Percentiles rank a stretch among this genome's conserved stretches.
Conservation (phyloP, 2,329 filamentous ascomycete species). For the Cercospora citrullina region DNA sequence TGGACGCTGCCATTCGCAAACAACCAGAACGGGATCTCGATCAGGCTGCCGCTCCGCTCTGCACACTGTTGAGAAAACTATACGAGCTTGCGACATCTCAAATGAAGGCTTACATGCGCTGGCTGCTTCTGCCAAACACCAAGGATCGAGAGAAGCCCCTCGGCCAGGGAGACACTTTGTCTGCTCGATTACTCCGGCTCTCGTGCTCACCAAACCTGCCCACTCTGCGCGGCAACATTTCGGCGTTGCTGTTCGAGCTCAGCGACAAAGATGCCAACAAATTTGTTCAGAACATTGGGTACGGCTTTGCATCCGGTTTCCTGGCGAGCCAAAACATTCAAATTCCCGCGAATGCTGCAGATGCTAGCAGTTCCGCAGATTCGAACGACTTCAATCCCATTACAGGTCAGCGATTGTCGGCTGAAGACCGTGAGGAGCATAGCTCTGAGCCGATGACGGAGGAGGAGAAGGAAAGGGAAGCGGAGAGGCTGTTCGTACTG, state of each 20-base stretch:
- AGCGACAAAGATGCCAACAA: slow-evolving; percentile 75
- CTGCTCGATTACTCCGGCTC: slow-evolving; percentile 74
- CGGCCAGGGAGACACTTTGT: slow-evolving; percentile 70
- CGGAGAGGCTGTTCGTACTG: slow-evolving; percentile 82
- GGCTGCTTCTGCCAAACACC: slow-evolving; percentile 70
- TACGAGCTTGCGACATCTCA: slow-evolving; percentile 68
- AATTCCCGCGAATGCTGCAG: slow-evolving; percentile 66
- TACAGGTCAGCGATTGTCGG: slow-evolving; percentile 69
- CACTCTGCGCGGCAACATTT: slow-evolving; percentile 71
- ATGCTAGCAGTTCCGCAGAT: slow-evolving; percentile 50
- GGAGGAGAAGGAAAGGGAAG: slow-evolving; percentile 89
- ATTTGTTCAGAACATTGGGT: slow-evolving; percentile 90
- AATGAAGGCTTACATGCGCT: slow-evolving; percentile 63
- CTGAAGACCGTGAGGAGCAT: slow-evolving; percentile 53
- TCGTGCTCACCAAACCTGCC: slow-evolving; percentile 72
- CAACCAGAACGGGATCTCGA: slow-evolving; percentile 74
- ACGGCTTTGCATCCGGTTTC: slow-evolving; percentile 89
- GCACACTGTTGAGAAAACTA: slow-evolving; percentile 71
- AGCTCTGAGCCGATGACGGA: slow-evolving; percentile 75
- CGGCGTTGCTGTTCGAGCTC: slow-evolving; percentile 80
- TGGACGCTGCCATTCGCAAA: slow-evolving; percentile 63
- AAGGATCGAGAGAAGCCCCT: slow-evolving; percentile 75
- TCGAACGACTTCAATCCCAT: slow-evolving; percentile 68
- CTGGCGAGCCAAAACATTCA: slow-evolving; percentile 80
- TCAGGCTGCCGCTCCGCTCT: slow-evolving; percentile 55